phyloP scores from a whole-genome alignment of 2,329 filamentous ascomycete genomes.

The Paramyrothecium sp. region DNA sequence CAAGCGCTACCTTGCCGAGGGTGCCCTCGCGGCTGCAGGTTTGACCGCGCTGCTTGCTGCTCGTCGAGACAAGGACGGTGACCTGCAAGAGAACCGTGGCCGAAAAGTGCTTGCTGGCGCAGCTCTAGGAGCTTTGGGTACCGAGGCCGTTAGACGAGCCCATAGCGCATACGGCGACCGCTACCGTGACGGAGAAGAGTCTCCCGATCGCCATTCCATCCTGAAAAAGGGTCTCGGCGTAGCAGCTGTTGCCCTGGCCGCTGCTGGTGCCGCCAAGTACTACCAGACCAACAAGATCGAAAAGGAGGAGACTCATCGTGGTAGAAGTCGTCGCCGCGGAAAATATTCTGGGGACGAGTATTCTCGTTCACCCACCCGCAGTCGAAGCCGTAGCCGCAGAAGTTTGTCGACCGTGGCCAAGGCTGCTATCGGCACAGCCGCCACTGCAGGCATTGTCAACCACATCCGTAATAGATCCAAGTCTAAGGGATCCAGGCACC shows the following conservation, averaged over 20 bases:
- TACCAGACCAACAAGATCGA: constrained; percentile 59
- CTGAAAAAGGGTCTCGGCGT: constrained; percentile 62
- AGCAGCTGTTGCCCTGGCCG: constrained; percentile 61
- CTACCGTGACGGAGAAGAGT: constrained; percentile 36
- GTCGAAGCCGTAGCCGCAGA: constrained; percentile 38
- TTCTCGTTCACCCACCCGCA: constrained; percentile 39
- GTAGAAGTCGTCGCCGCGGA: constrained; percentile 50
- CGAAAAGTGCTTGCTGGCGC: constrained; percentile 61
- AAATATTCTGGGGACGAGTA: constrained; percentile 40
- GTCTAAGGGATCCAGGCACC: constrained; percentile 23
- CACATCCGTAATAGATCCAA: constrained; percentile 55
- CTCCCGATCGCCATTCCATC: constrained; percentile 41
- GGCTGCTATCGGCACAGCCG: constrained; percentile 56
- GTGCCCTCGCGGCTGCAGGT: constrained; percentile 63
- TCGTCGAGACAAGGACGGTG: constrained; percentile 50
- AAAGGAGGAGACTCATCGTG: constrained; percentile 56
- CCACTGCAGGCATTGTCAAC: constrained; percentile 56
- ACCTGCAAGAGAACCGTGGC: constrained; percentile 49
- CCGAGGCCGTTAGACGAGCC: constrained; percentile 58
- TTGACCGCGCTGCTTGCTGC: constrained; percentile 58
- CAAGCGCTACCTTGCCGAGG: constrained; percentile 60
- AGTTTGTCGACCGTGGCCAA: constrained; percentile 52
- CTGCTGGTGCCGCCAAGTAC: constrained; percentile 65
- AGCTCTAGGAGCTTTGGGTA: constrained; percentile 61
- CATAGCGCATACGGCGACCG: constrained; percentile 60